Base-by-base conservation (phyloP, 116 monocot species). In the Phalaenopsis hybrid region DNA sequence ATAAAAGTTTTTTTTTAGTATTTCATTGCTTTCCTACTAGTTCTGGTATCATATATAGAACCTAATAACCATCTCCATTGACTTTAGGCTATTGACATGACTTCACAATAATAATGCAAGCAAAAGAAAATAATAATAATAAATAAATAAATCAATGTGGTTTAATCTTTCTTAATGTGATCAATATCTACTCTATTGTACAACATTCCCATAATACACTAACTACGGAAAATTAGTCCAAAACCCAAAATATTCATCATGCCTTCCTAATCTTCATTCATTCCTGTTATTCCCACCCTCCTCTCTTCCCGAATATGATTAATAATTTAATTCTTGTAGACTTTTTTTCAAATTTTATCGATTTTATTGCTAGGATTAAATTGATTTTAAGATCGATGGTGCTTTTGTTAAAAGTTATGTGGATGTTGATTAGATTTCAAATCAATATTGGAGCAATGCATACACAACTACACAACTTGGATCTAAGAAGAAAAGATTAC, bases 181-280 rank as follows among this genome's bases (percentile, higher is more conserved):
- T 69, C 8, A 69, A 69, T 33, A 34, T 31, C 70, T 34, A 10
- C 33, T 33, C 2, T 10, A 70, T 12, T 13, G 28, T 34, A 70
- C 70, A 70, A 13, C 34, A 70, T 33, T 70, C 28, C 33, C 23
- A 68, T 68, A 10, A 68, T 68, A 68, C 28, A 31, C 49, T 49
- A 49, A 68, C 0, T 11, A 17, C 9, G 31, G 33, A 34, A 70
- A 34, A 70, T 34, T 23, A 61, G 12, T 33, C 33, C 33, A 69
- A 70, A 34, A 70, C 13, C 70, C 70, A 70, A 70, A 70, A 70
- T 34, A 34, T 70, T 70, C 70, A 70, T 13, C 34, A 37, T 34
- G 13, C 34, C 31, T 34, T 70, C 2, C 3, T 70, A 5, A 34
- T 63, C 63, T 25, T 1, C 23, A 63, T 23, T 63, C 5, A 8